Percentiles rank a stretch among this genome's conserved stretches.
phyloP scores from a whole-genome alignment of 176 grass and related monocot species.

The Rhynchospora tenuis region DNA sequence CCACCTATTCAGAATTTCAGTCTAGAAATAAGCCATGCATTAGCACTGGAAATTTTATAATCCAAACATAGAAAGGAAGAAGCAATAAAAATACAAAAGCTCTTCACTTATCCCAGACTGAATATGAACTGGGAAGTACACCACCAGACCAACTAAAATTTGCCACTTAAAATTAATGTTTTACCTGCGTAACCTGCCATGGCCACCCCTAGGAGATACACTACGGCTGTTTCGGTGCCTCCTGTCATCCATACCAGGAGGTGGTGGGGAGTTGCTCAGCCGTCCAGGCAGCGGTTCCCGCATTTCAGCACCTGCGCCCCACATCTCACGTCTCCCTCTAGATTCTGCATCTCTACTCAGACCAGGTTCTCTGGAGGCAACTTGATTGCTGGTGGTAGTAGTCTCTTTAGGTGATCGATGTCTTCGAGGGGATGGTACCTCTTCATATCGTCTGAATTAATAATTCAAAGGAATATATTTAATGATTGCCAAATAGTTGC shows the following conservation, averaged over 20 bases:
- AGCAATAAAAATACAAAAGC: neutral
- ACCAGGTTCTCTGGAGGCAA: slow-evolving; percentile 9
- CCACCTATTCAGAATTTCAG: neutral
- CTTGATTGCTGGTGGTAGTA: slow-evolving; percentile 1
- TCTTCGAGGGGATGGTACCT: neutral
- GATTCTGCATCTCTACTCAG: neutral
- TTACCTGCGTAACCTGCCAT: slow-evolving; percentile 1
- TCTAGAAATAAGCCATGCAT: neutral
- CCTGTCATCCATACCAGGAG: slow-evolving; percentile 9
- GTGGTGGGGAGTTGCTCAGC: neutral
- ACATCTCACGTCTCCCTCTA: neutral
- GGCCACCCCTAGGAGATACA: slow-evolving; percentile 12
- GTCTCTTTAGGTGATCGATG: slow-evolving; percentile 8
- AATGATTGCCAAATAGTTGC: neutral
- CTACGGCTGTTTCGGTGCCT: neutral
- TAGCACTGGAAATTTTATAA: neutral
- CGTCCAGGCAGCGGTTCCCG: neutral
- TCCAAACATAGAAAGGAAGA: neutral
- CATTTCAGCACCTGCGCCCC: neutral
- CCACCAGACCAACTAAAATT: neutral
- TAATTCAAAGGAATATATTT: slow-evolving; percentile 7
- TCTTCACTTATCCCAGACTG: neutral
- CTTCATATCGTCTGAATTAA: slow-evolving; percentile 15
- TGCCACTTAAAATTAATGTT: neutral
- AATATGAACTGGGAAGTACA: neutral